Conservation (phyloP, 164 flowering plant species). For the Umbellularia californica region DNA sequence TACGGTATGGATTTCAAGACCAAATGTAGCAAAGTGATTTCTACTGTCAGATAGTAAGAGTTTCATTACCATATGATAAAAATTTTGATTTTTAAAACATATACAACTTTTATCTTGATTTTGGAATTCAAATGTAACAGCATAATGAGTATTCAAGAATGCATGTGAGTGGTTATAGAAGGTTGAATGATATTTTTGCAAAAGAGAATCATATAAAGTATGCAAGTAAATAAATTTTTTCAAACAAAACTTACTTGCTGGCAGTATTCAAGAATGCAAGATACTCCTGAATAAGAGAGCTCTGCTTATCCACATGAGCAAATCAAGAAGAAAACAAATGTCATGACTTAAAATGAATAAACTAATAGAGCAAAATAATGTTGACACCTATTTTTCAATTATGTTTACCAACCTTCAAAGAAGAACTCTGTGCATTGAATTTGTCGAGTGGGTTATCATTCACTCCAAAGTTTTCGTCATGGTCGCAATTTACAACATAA, state of each 20-base stretch:
- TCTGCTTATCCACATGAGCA: slow-evolving; percentile 36
- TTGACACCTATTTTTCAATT: not conserved
- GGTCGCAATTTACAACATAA: slow-evolving; percentile 11
- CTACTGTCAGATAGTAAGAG: no score
- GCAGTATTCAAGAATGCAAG: slow-evolving; percentile 75
- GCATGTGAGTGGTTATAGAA: not conserved
- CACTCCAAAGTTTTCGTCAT: slow-evolving; percentile 10
- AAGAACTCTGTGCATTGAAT: slow-evolving; percentile 45
- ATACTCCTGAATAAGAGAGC: slow-evolving; percentile 60
- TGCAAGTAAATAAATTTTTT: not conserved
- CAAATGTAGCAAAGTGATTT: no score
- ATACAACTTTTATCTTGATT: not conserved
- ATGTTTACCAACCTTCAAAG: slow-evolving; percentile 53
- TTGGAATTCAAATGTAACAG: not conserved
- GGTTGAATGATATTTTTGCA: not conserved
- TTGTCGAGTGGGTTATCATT: slow-evolving; percentile 54
- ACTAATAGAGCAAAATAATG: not conserved
- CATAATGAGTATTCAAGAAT: not conserved
- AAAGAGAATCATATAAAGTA: not conserved
- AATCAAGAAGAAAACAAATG: not conserved
- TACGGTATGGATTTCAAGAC: no score
- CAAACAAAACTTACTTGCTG: slow-evolving; percentile 49
- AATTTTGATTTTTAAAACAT: no score
- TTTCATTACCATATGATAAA: no score
- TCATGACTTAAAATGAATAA: not conserved